Percentiles rank a stretch among this genome's conserved stretches.
phyloP scores from a whole-genome alignment of 2,329 filamentous ascomycete genomes.

The Parafenestella ontariensis region DNA sequence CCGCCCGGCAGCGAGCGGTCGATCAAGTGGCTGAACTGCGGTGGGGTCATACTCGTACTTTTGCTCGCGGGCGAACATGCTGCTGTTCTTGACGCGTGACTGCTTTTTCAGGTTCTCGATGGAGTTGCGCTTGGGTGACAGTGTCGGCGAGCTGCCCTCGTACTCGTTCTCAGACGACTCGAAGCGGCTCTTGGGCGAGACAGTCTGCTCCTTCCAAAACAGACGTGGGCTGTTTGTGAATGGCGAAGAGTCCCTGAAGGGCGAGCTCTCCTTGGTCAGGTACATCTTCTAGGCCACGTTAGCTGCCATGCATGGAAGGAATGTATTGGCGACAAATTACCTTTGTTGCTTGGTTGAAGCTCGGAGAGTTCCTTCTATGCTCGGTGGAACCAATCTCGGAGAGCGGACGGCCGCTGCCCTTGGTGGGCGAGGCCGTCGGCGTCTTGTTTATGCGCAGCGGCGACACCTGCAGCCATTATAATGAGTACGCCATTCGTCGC shows the following conservation, averaged over 20 bases:
- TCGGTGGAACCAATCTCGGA: conserved; percentile 89
- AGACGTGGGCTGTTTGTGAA: conserved; percentile 76
- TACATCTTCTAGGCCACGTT: conserved; percentile 66
- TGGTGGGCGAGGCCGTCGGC: conserved; percentile 67
- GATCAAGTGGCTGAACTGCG: conserved; percentile 77
- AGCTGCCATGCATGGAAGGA: conserved; percentile 22
- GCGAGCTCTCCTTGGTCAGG: conserved; percentile 76
- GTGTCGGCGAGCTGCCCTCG: conserved; percentile 66
- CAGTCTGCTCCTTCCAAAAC: conserved; percentile 84
- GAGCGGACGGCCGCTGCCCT: conserved; percentile 69
- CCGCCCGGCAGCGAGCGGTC: conserved; percentile 73
- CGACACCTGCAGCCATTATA: conserved; percentile 64
- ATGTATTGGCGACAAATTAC: conserved; percentile 53
- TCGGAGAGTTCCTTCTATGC: conserved; percentile 88
- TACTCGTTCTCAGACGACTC: conserved; percentile 69
- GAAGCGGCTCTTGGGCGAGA: conserved; percentile 66
- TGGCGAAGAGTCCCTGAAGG: conserved; percentile 80
- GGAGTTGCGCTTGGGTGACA: conserved; percentile 80
- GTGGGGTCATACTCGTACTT: conserved; percentile 92
- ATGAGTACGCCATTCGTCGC: conserved; percentile 13
- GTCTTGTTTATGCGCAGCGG: conserved; percentile 81
- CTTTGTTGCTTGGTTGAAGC: conserved; percentile 79
- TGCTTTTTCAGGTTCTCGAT: conserved; percentile 95
- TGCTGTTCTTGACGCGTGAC: conserved; percentile 97
- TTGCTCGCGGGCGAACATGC: conserved; percentile 91